Evolutionary conservation across 805 yeast genomes (phyloP), one percentile per base, ranked within the genome.

Genomic region (Kazachstania bromeliacearum): DNA sequence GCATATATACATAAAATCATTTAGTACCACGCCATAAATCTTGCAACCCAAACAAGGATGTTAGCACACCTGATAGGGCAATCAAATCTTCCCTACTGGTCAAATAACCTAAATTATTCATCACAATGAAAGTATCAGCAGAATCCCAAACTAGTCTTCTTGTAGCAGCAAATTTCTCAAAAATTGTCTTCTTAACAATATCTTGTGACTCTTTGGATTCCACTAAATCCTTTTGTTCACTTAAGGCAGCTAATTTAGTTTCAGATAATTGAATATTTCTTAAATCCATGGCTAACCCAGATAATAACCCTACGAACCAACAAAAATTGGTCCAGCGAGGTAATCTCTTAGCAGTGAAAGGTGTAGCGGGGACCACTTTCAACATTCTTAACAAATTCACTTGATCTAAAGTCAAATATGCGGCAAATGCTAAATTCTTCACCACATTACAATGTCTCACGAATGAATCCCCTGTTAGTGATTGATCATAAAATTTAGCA

Each of bases 41-140:
- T 54, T 71, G 73, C 36, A 85, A 65, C 30, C 95, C 95, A 60
- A 85, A 66, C 33, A 77, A 41, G 27, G 95, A 80, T 22, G 96
- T 85, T 40, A 83, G 62, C 18, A 81, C 70, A 55, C 97, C 97
- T 26, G 92, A 85, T 39, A 78, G 62, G 25, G 94, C 96, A 34
- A 85, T 73, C 28, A 77, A 68, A 34, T 94, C 92, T 48, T 88
- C 96, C 55, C 77, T 74, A 49, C 75, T 64, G 47, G 67, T 67
- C 48, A 81, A 63, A 60, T 66, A 62, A 39, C 71, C 68, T 59
- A 83, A 70, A 36, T 77, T 73, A 59, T 81, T 77, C 53, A 79
- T 63, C 9, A 92, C 94, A 50, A 88, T 79, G 43, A 81, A 67
- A 44, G 73, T 55, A 61, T 88, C 96, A 42, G 81, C 69, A 8